Evolutionary conservation across 495 filamentous ascomycete genomes (phyloP).

Genomic region (Ascobolus immersus): DNA sequence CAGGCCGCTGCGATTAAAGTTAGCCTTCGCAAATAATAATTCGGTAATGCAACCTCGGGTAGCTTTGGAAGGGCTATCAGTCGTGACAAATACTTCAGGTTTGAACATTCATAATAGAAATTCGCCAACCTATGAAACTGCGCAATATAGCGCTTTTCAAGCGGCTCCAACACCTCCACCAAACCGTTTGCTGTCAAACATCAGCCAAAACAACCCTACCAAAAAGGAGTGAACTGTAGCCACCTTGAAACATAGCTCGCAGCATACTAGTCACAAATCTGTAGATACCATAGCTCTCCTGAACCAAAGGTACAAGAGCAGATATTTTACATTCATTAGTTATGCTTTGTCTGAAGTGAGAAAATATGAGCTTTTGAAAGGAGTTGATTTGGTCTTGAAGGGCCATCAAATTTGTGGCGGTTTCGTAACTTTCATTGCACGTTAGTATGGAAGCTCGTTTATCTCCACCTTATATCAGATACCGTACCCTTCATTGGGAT

Average conservation of each 20-base stretch:
- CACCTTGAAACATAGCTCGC: slow-evolving; percentile 74
- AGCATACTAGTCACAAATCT: slow-evolving; percentile 91
- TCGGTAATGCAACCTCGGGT: slow-evolving; percentile 27
- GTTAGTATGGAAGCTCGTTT: background rate
- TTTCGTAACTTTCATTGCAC: slow-evolving; percentile 44
- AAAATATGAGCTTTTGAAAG: slow-evolving; percentile 95
- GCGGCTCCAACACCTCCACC: slow-evolving; percentile 75
- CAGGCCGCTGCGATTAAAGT: slow-evolving; percentile 43
- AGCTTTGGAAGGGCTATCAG: slow-evolving; percentile 90
- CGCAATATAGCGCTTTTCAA: slow-evolving; percentile 68
- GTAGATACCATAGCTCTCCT: slow-evolving; percentile 96
- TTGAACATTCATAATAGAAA: slow-evolving; percentile 98
- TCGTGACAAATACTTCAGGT: slow-evolving; percentile 82
- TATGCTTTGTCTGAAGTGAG: slow-evolving; percentile 66
- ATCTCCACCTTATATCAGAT: slow-evolving; percentile 2
- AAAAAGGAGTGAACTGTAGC: slow-evolving; percentile 4
- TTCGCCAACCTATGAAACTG: slow-evolving; percentile 89
- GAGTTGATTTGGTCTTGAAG: slow-evolving; percentile 93
- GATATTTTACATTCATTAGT: slow-evolving; percentile 96
- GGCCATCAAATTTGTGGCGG: slow-evolving; percentile 84
- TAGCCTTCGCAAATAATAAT: background rate
- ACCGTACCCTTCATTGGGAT: slow-evolving; percentile 71
- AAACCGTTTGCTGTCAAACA: slow-evolving; percentile 50
- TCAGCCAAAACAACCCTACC: slow-evolving; percentile 3
- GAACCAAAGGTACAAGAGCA: slow-evolving; percentile 72